Base-by-base conservation (phyloP, 1,139 yeast species). In the Kodamaea fungicola region DNA sequence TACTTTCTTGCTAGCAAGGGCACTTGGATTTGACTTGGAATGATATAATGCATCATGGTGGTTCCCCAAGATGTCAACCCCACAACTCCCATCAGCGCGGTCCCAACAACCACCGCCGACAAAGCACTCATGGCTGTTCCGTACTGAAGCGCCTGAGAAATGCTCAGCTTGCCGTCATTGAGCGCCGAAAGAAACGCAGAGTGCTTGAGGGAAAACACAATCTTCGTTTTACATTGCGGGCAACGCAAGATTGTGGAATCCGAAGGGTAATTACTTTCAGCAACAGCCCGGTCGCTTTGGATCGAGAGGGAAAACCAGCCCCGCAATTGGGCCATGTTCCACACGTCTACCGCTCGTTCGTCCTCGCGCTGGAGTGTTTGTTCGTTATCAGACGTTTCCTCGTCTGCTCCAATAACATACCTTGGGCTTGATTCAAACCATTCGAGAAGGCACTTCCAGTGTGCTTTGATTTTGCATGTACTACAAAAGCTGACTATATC, bases 191-290 rank as follows among this genome's bases (percentile, higher is more conserved):
- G 44, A 7, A 64, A 36, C 2, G 56, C 41, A 22, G 71, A 65
- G 28, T 61, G 42, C 38, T 52, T 55, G 61, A 68, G 59, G 21
- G 59, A 48, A 44, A 71, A 67, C 8, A 59, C 50, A 27, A 71
- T 64, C 29, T 61, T 59, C 31, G 57, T 54, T 43, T 67, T 67
- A 45, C 76, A 71, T 45, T 71, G 76, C 2, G 76, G 76, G 44
- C 76, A 71, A 3, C 62, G 54, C 3, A 68, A 67, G 24, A 63
- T 41, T 8, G 35, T 39, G 10, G 35, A 32, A 13, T 37, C 41
- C 1, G 39, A 19, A 23, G 21, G 6, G 13, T 29, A 16, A 5
- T 16, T 16, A 16, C 5, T 16, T 16, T 16, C 19, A 16, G 19
- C 19, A 16, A 16, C 5, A 16, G 5, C 19, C 5, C 19, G 19